These are phyloP conservation scores for Plasmodium vivax DNA, from an alignment of 169 alveolate species.

Conservation along the genomic window DNA sequence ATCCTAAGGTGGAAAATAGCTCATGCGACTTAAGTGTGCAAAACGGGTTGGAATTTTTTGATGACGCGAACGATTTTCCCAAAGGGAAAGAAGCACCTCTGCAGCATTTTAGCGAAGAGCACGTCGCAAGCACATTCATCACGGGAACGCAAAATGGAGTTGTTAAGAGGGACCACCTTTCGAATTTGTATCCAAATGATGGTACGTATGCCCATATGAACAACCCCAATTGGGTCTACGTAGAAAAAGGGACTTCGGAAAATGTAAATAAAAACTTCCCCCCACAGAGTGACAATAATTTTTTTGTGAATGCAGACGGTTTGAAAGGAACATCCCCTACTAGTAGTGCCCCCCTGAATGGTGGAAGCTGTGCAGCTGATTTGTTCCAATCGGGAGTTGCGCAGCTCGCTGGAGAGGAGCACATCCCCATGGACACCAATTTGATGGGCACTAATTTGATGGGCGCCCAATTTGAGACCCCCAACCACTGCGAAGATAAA, in stretches of 20 bases:
- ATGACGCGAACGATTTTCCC: not conserved
- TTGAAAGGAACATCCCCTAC: not conserved
- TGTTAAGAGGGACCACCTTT: not conserved
- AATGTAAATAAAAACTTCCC: not conserved
- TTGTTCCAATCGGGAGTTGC: not conserved
- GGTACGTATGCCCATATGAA: not conserved
- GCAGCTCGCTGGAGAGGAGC: not conserved
- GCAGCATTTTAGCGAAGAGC: not conserved
- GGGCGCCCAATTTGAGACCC: not conserved
- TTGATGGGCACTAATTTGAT: not conserved
- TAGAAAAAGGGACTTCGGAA: not conserved
- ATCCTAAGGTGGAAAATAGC: not conserved
- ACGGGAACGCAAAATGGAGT: not conserved
- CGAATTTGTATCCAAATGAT: not conserved
- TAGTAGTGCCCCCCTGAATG: not conserved
- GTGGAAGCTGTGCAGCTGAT: not conserved
- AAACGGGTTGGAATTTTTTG: slow-evolving; percentile 1
- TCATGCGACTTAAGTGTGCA: not conserved
- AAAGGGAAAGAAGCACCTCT: not conserved
- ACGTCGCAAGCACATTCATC: not conserved
- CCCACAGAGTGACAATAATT: not conserved
- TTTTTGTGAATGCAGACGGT: not conserved
- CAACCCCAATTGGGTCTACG: not conserved
- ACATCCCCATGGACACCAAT: not conserved
- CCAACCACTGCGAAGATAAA: not conserved